Evolutionary conservation across 169 alveolate species (phyloP), one percentile per base, ranked within the genome.

Genomic region (Plasmodium knowlesi): DNA sequence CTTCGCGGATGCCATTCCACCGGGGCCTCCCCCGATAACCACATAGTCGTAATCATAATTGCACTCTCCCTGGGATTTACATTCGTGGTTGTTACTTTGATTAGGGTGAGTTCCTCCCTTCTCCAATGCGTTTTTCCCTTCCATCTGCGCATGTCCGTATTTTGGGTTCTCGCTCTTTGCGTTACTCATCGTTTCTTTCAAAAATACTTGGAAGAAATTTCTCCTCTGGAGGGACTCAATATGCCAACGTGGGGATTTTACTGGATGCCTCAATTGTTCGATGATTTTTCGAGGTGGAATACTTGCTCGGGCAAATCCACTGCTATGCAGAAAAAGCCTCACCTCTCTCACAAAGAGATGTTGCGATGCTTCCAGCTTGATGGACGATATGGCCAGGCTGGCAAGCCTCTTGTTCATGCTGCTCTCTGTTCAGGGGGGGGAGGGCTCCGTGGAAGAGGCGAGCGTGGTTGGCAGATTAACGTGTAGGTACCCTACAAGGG

Each of bases 1-100:
- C 95, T 98, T 98, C 16, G 99, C 99, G 25, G 99, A 98, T 3
- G 99, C 99, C 96, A 98, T 81, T 43, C 99, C 99, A 5, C 98
- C 99, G 9, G 98, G 95, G 8, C 99, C 99, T 1, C 99, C 99
- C n/a, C 99, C 99, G 73, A 98, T 96, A 6, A 98, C 99, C 28
- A 96, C 95, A 74, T 97, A 92, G 79, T 97, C 98, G 71, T 96
- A 97, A 22, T 88, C 94, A 25, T 78, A 86, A n/a, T n/a, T 5
- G 39, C 41, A 46, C 5, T 41, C 50, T 0, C 39, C 39, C 39
- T 32, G 5, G 39, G 41, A 53, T 8, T 41, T 46, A 5, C 32
- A 16, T 50, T 50, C 22, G 25, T 16, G 0, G 22, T 50, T 32
- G 25, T 85, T 57, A 34, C 72, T 54, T 12, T 9, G 43, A 5